A percentile compares a stretch with the other conserved stretches of the same genome.
Evolutionary conservation across 1,284 basidiomycete species (phyloP).

Genomic region (Trametes sp.): DNA sequence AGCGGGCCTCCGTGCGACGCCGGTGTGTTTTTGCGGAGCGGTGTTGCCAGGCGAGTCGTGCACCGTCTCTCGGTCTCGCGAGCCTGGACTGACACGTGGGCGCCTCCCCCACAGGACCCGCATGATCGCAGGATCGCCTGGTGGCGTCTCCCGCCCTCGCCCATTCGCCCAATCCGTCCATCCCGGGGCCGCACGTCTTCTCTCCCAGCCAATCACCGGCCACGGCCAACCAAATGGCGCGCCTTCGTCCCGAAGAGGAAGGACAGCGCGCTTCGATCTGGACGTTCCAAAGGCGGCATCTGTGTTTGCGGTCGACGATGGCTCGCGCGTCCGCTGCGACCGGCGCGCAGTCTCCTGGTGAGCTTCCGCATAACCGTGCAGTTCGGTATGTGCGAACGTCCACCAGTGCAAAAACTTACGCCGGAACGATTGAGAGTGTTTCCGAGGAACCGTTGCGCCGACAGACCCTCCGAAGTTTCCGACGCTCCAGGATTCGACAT

Average conservation of each 20-base stretch:
- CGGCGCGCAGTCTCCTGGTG: too few relatives aligned
- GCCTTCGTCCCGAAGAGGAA: neutral
- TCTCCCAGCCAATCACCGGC: slow-evolving; percentile 5
- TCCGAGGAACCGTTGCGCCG: too few relatives aligned
- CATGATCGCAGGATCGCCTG: neutral
- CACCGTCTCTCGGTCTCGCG: too few relatives aligned
- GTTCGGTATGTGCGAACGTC: too few relatives aligned
- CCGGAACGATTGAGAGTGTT: too few relatives aligned
- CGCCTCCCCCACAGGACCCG: neutral
- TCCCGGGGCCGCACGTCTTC: neutral
- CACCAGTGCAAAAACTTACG: too few relatives aligned
- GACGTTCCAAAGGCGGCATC: neutral
- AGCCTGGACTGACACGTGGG: too few relatives aligned
- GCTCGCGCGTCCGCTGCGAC: neutral
- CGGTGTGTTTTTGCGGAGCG: too few relatives aligned
- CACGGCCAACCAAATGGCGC: neutral
- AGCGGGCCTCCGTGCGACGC: neutral
- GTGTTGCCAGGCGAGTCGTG: neutral
- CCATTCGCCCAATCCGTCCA: neutral
- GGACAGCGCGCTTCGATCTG: neutral
- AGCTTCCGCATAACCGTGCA: neutral
- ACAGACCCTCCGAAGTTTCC: neutral
- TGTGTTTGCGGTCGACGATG: neutral
- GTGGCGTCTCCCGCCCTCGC: slow-evolving; percentile 9
- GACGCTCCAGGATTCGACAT: neutral